phyloP scores from a whole-genome alignment of 805 yeast species.

The Priceomyces fermenticarens region DNA sequence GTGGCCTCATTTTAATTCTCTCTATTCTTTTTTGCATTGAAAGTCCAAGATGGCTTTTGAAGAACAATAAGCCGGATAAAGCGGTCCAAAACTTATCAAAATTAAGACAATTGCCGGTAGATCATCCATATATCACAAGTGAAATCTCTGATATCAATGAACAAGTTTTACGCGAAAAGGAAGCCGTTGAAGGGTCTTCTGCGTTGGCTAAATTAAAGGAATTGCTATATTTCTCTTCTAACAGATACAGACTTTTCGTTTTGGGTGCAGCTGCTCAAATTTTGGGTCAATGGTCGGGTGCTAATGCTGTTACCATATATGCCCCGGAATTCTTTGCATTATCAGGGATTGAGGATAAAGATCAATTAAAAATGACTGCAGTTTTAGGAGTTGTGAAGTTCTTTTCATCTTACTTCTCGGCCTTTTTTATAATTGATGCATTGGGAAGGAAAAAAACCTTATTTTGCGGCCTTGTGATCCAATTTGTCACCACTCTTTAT shows the following conservation, averaged over 20 bases:
- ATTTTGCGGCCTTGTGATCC: slow-evolving; percentile 47
- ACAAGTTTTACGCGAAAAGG: slow-evolving; percentile 36
- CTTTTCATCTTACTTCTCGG: slow-evolving; percentile 44
- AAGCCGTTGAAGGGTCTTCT: slow-evolving; percentile 21
- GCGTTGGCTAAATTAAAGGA: slow-evolving; percentile 25
- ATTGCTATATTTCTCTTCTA: slow-evolving; percentile 33
- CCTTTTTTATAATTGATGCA: slow-evolving; percentile 52
- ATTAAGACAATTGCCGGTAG: slow-evolving; percentile 42
- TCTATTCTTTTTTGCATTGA: slow-evolving; percentile 44
- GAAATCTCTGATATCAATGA: slow-evolving; percentile 53
- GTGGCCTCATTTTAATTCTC: slow-evolving; percentile 41
- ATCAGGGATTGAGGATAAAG: slow-evolving; percentile 44
- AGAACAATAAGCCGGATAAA: slow-evolving; percentile 36
- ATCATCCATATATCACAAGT: slow-evolving; percentile 48
- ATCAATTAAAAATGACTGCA: slow-evolving; percentile 46
- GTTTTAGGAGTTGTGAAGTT: slow-evolving; percentile 54
- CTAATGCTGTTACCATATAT: slow-evolving; percentile 54
- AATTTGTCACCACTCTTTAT: slow-evolving; percentile 40
- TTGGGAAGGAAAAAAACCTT: slow-evolving; percentile 51
- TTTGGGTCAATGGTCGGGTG: slow-evolving; percentile 60
- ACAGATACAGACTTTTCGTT: slow-evolving; percentile 44
- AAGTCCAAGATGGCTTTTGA: slow-evolving; percentile 52
- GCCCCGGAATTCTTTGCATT: slow-evolving; percentile 51
- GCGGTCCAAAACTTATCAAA: slow-evolving; percentile 40
- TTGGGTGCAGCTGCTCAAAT: slow-evolving; percentile 44